Base-by-base conservation (phyloP, 73 alveolate species). In the Paraurostyla sp. region DNA sequence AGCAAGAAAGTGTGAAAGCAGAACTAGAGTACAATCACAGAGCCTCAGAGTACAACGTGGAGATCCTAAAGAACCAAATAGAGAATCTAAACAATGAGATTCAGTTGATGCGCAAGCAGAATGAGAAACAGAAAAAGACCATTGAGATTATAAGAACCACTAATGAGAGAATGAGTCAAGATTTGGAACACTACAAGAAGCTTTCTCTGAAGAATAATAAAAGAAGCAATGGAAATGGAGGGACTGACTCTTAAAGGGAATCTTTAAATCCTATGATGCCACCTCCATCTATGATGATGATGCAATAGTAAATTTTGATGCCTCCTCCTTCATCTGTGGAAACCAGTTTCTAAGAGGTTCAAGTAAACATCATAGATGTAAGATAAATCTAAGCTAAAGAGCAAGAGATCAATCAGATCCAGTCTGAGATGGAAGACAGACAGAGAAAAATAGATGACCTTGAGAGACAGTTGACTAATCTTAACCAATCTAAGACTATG, bases 71-170 rank as follows among this genome's bases (percentile, higher is more conserved):
- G 41, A 69, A 83, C 41, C 40, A 83, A 50, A 65, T 83, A 0
- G 83, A 83, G 65, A 65, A 83, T 50, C 46, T 83, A 46, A 83
- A 83, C 46, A 83, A 62, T 45, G 82, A 83, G 60, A 83, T 65
- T 58, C 35, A 42, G 0, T 6, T 83, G 27, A 36, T 83, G 56
- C 22, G 68, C 1, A 51, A 58, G 29, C 41, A 68, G 56, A 83
- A 83, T 83, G 92, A 68, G 65, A 83, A 83, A 33, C 68, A 59
- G 62, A 46, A 68, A 41, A 65, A 83, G 48, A 63, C 75, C 35
- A 83, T 83, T 42, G 83, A 83, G 36, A 71, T 59, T 20, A 59
- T 83, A 22, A 62, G 83, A 36, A 20, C 78, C 27, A 63, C 92
- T 13, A 49, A 46, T 42, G 92, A 83, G 65, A 30, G 83, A 43